Evolutionary conservation across 2,329 filamentous ascomycete genomes (phyloP), one percentile per base, ranked within the genome.

Genomic region (Colletotrichum sp.): DNA sequence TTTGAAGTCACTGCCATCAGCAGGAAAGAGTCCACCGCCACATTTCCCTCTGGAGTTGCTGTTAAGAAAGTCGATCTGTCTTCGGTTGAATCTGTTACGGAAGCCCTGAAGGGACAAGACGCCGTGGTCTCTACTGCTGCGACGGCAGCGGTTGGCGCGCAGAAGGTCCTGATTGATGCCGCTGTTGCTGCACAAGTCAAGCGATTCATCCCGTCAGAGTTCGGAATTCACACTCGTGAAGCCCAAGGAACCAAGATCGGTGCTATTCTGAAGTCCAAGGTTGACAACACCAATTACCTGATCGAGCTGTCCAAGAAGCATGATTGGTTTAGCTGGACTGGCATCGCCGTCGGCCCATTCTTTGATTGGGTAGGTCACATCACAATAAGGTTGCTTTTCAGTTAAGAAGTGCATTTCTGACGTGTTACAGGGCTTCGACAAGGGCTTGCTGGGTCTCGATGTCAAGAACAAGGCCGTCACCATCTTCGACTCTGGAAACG

Each of bases 181-280:
- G 87, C 91, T 9, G 84, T 90, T 48, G 85, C 86, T 2, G 90
- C 89, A 1, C 88, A 90, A 16, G 90, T 93, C 2, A 87, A 90
- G 80, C 85, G 90, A 7, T 92, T 92, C 81, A 85, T 93, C 36
- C 90, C 91, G 4, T 88, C 87, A 16, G 91, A 93, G 78, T 93
- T 88, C 80, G 83, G 82, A 7, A 76, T 83, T 66, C 79, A 83
- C 76, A 82, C 81, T n/a, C 79, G 81, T n/a, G 76, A 78, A 52
- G 71, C 79, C 16, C 72, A 78, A 15, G 80, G 69, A 15, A 69
- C 78, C 21, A 75, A 79, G 60, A 80, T 83, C 24, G 82, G 78
- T 5, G 75, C 77, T 55, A 79, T 84, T n/a, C 28, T 83, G 24
- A 77, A 66, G 7, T 79, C 77, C 30, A 84, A 84, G 79, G 79